These are phyloP conservation scores for Astrothelium macrocarpum DNA, from an alignment of 495 filamentous ascomycete genomes.

Conservation along the genomic window DNA sequence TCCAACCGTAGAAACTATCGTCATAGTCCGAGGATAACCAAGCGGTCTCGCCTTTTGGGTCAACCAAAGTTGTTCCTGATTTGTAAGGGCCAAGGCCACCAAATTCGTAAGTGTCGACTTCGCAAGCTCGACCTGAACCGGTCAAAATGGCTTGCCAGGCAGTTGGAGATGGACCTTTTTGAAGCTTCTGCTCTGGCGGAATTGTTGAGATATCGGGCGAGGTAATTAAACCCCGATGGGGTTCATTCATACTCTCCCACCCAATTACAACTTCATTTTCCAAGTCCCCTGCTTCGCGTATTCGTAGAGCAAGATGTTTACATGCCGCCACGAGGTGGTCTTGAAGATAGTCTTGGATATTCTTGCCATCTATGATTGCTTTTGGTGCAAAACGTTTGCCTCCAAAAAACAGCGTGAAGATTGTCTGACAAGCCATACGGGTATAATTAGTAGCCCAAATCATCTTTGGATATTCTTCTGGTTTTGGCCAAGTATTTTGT, in stretches of 20 bases:
- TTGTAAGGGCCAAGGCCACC: conserved; percentile 87
- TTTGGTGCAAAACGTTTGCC: conserved; percentile 93
- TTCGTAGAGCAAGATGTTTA: conserved; percentile 67
- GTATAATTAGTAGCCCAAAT: conserved; percentile 98
- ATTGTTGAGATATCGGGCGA: conserved; percentile 72
- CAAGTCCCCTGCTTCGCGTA: conserved; percentile 84
- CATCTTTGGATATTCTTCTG: conserved; percentile 90
- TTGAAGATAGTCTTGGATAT: conserved; percentile 95
- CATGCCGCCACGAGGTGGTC: conserved; percentile 74
- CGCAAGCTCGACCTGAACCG: conserved; percentile 80
- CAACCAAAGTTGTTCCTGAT: conserved; percentile 69
- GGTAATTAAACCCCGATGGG: conserved; percentile 82
- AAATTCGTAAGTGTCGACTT: conserved; percentile 87
- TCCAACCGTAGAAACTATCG: conserved; percentile 83
- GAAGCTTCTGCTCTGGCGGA: conserved; percentile 79
- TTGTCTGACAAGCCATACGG: conserved; percentile 74
- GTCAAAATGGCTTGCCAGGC: conserved; percentile 89
- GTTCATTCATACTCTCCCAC: conserved; percentile 94
- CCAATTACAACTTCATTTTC: conserved; percentile 84
- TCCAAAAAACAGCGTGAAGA: conserved; percentile 91
- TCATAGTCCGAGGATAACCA: conserved; percentile 71
- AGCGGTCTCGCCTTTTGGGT: conserved; percentile 73
- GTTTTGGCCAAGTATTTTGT: conserved; percentile 87
- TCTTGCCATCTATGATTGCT: conserved; percentile 85
- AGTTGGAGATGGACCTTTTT: conserved; percentile 88